Evolutionary conservation across 441 rosid genomes (phyloP).

Genomic region (Capsella rubella): DNA sequence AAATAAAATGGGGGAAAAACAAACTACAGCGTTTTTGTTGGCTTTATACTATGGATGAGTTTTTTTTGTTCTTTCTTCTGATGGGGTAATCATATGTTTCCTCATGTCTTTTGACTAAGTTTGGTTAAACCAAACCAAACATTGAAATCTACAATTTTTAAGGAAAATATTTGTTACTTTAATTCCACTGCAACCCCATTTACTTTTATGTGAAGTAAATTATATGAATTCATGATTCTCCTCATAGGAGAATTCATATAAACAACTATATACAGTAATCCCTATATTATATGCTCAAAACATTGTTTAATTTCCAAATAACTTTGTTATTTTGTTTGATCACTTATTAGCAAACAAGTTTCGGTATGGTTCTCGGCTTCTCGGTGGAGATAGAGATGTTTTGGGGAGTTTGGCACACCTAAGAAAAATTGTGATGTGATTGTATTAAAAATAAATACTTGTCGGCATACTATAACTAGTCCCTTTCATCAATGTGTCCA

Average conservation of each 20-base stretch:
- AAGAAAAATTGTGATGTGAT: neutral
- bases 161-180: constrained; percentile 13
- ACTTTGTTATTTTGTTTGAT: neutral
- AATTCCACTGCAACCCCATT: neutral
- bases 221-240: neutral
- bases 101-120: constrained; percentile 11
- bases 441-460: neutral
- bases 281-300: neutral
- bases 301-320: neutral
- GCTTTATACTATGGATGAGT: neutral
- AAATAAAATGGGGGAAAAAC: constrained; percentile 1
- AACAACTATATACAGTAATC: neutral
- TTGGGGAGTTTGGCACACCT: neutral
- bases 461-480: neutral
- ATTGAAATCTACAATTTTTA: neutral
- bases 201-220: neutral
- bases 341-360: neutral
- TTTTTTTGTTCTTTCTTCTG: neutral
- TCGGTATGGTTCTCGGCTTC: neutral
- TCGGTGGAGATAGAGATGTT: neutral
- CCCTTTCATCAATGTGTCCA: neutral
- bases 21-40: constrained; percentile 27
- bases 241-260: neutral
- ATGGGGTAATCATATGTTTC: constrained; percentile 6
- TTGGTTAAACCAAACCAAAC: constrained; percentile 21